phyloP scores from a whole-genome alignment of 106 monocot species.

The Triglochin maritima region DNA sequence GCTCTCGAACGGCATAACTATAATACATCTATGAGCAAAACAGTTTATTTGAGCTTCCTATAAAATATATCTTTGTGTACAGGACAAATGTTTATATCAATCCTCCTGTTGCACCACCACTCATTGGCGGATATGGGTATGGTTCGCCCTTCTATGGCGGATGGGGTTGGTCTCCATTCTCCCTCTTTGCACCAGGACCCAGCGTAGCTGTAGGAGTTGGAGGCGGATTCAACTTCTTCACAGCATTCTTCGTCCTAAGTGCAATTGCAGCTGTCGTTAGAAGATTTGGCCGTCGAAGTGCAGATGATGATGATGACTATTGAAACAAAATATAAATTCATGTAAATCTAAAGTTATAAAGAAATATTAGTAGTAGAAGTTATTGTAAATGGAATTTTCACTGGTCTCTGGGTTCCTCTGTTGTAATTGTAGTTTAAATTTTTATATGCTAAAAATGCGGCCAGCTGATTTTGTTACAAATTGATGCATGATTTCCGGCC shows the following conservation, averaged over 20 bases:
- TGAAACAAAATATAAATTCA: neutral
- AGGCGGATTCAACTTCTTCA: slow-evolving; percentile 76
- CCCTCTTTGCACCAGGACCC: slow-evolving; percentile 80
- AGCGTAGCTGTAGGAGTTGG: slow-evolving; percentile 67
- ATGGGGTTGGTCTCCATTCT: slow-evolving; percentile 90
- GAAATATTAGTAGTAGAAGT: too few relatives aligned
- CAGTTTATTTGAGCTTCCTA: neutral
- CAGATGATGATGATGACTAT: slow-evolving; percentile 64
- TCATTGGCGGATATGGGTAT: slow-evolving; percentile 73
- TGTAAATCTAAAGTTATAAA: too few relatives aligned
- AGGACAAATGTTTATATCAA: slow-evolving; percentile 90
- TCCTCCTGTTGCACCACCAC: slow-evolving; percentile 76
- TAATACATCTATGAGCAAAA: too few relatives aligned
- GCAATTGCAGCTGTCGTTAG: slow-evolving; percentile 38
- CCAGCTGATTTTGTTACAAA: too few relatives aligned
- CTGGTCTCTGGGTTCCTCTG: too few relatives aligned
- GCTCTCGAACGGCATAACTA: too few relatives aligned
- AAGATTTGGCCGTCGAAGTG: slow-evolving; percentile 27
- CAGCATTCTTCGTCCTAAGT: slow-evolving; percentile 42
- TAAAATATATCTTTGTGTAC: slow-evolving; percentile 5
- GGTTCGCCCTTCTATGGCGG: slow-evolving; percentile 47
- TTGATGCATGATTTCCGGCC: too few relatives aligned
- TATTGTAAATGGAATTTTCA: too few relatives aligned
- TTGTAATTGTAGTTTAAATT: too few relatives aligned
- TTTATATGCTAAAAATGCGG: too few relatives aligned